A percentile compares a stretch with the other conserved stretches of the same genome.
Conservation (phyloP, 371 early-diverging fungal genomes). For the Hamiltosporidium tvaerminnensis region DNA sequence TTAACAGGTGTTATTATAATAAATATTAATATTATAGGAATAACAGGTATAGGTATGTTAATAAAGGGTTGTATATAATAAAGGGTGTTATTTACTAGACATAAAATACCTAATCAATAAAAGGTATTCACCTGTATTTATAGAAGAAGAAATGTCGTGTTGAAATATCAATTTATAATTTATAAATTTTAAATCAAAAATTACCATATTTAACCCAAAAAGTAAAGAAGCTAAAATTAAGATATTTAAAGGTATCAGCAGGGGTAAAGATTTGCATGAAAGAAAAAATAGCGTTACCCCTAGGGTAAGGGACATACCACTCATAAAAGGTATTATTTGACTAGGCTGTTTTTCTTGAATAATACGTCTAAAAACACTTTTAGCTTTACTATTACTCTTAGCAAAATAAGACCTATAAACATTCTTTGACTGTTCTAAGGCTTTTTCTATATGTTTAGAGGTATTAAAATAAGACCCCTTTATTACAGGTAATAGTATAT, state of each 20-base stretch:
- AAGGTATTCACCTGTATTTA: slow-evolving; percentile 36
- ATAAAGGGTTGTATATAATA: neutral
- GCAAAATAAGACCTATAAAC: slow-evolving; percentile 41
- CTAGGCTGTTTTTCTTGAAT: slow-evolving; percentile 2
- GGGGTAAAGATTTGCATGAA: neutral
- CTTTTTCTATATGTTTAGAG: slow-evolving; percentile 26
- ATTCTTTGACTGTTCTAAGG: slow-evolving; percentile 19
- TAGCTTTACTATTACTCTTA: slow-evolving; percentile 32
- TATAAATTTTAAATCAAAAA: slow-evolving; percentile 39
- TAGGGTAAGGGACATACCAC: slow-evolving; percentile 7
- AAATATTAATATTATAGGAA: neutral
- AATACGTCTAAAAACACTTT: slow-evolving; percentile 20
- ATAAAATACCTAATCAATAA: slow-evolving; percentile 9
- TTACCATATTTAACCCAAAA: slow-evolving; percentile 39
- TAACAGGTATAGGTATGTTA: neutral
- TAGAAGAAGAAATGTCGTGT: slow-evolving; percentile 31
- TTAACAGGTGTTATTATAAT: slow-evolving; percentile 31
- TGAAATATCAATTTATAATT: slow-evolving; percentile 51
- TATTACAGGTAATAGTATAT: slow-evolving; percentile 14
- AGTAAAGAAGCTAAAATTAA: slow-evolving; percentile 15
- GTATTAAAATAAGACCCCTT: slow-evolving; percentile 17
- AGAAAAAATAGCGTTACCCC: neutral
- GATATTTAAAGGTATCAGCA: slow-evolving; percentile 8
- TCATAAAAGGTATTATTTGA: slow-evolving; percentile 5
- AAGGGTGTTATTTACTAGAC: slow-evolving; percentile 10